Conservation (phyloP, 2,329 filamentous ascomycete species). For the Plectosphaerella sp. region DNA sequence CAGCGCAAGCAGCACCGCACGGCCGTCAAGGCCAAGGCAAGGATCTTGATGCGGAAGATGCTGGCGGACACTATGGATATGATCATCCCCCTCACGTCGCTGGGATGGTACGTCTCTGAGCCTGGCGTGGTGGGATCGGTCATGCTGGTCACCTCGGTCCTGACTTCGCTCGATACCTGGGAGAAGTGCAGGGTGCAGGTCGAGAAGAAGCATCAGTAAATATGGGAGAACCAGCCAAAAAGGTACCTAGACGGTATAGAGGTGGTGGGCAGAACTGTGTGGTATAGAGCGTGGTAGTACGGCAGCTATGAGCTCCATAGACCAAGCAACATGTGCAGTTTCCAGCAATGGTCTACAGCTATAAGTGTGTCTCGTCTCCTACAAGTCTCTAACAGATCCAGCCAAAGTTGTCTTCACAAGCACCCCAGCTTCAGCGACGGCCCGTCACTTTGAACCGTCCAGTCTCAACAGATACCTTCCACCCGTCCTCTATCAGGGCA, state of each 20-base stretch:
- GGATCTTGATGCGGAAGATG: constrained; percentile 11
- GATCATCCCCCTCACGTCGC: neutral
- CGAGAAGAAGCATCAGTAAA: neutral
- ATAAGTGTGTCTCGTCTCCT: neutral
- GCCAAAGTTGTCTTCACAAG: neutral
- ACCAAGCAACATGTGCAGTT: neutral
- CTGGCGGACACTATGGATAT: constrained; percentile 1
- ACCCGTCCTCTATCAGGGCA: constrained; percentile 72
- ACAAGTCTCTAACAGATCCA: neutral
- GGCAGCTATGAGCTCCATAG: neutral
- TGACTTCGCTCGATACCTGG: constrained; percentile 4
- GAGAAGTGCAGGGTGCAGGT: neutral
- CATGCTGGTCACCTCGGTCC: constrained; percentile 2
- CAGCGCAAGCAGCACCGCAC: constrained; percentile 19
- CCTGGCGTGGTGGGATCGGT: constrained; percentile 1
- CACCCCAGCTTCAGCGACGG: constrained; percentile 22
- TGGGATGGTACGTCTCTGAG: constrained; percentile 1
- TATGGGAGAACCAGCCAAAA: neutral
- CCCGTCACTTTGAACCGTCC: constrained; percentile 71
- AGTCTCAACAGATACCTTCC: constrained; percentile 71
- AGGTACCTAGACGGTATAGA: neutral
- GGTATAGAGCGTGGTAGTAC: neutral
- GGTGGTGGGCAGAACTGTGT: neutral
- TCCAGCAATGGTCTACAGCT: neutral
- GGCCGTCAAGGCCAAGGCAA: constrained; percentile 23